Percentiles rank a stretch among this genome's conserved stretches.
phyloP scores from a whole-genome alignment of 2,329 filamentous ascomycete genomes.

The Byssothecium circinans region DNA sequence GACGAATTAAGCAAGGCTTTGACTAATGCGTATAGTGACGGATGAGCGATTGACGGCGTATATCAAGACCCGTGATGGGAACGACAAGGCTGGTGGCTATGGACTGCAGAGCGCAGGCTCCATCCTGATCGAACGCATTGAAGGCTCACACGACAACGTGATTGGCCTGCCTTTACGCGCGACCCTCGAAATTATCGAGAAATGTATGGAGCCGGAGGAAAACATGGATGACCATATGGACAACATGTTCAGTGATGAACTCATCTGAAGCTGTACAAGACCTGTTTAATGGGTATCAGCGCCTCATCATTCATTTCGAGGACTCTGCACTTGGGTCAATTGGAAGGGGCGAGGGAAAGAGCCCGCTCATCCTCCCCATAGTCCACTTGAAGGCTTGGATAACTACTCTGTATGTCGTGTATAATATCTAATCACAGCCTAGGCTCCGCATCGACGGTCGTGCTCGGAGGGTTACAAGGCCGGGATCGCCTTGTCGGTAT shows the following conservation, averaged over 20 bases:
- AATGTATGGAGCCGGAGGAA: constrained; percentile 73
- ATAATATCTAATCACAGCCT: too few relatives aligned
- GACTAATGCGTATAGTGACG: constrained; percentile 49
- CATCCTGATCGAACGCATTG: constrained; percentile 83
- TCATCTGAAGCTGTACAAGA: neutral
- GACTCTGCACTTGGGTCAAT: too few relatives aligned
- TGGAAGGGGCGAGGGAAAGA: too few relatives aligned
- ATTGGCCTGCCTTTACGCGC: constrained; percentile 83
- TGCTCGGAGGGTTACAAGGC: too few relatives aligned
- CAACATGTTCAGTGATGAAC: constrained; percentile 9
- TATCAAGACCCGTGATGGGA: constrained; percentile 84
- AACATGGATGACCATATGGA: constrained; percentile 40
- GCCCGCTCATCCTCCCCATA: too few relatives aligned
- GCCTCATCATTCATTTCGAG: too few relatives aligned
- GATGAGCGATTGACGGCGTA: constrained; percentile 85
- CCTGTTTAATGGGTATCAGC: neutral
- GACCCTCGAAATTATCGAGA: constrained; percentile 81
- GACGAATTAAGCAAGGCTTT: neutral
- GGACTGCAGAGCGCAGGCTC: constrained; percentile 87
- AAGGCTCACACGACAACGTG: constrained; percentile 91
- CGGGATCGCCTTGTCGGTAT: too few relatives aligned
- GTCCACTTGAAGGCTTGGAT: too few relatives aligned
- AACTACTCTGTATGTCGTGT: too few relatives aligned
- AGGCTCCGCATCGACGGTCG: too few relatives aligned
- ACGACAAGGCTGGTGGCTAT: constrained; percentile 95